A percentile compares a stretch with the other conserved stretches of the same genome.
Evolutionary conservation across 805 yeast species (phyloP).

Genomic region (Priceomyces castillae): DNA sequence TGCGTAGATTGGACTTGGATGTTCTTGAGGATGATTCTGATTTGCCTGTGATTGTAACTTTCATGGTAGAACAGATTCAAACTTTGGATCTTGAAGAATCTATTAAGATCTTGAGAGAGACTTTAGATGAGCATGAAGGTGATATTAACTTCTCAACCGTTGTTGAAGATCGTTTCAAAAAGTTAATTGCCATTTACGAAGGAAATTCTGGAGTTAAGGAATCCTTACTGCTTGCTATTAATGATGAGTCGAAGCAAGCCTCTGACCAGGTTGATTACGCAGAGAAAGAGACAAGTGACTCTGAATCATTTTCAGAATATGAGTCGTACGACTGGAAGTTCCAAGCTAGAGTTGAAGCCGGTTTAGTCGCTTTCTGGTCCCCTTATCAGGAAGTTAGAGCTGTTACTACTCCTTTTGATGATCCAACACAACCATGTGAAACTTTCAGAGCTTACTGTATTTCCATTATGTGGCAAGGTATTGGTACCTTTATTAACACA

Average conservation of each 20-base stretch:
- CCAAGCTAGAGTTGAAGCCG: constrained; percentile 39
- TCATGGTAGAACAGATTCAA: constrained; percentile 23
- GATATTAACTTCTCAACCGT: constrained; percentile 34
- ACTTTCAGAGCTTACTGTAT: constrained; percentile 56
- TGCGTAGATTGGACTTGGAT: constrained; percentile 6
- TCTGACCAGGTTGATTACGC: background rate
- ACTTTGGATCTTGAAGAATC: constrained; percentile 19
- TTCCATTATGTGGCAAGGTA: constrained; percentile 48
- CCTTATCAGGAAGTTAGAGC: constrained; percentile 71
- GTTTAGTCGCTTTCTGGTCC: constrained; percentile 30
- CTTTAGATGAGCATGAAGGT: constrained; percentile 25
- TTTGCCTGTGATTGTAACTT: constrained; percentile 5
- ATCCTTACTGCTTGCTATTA: background rate
- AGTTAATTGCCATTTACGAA: constrained; percentile 1
- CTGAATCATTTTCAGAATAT: constrained; percentile 1
- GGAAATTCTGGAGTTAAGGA: background rate
- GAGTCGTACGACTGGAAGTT: constrained; percentile 20
- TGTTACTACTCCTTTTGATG: constrained; percentile 53
- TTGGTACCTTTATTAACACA: constrained; percentile 59
- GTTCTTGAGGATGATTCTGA: constrained; percentile 4
- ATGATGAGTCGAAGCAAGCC: constrained; percentile 3
- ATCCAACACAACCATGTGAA: constrained; percentile 46
- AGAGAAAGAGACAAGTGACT: background rate
- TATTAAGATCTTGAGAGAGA: constrained; percentile 25
- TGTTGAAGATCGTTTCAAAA: constrained; percentile 4